Base-by-base conservation (phyloP, 768 basidiomycete species). In the Paxillus rubicundulus region DNA sequence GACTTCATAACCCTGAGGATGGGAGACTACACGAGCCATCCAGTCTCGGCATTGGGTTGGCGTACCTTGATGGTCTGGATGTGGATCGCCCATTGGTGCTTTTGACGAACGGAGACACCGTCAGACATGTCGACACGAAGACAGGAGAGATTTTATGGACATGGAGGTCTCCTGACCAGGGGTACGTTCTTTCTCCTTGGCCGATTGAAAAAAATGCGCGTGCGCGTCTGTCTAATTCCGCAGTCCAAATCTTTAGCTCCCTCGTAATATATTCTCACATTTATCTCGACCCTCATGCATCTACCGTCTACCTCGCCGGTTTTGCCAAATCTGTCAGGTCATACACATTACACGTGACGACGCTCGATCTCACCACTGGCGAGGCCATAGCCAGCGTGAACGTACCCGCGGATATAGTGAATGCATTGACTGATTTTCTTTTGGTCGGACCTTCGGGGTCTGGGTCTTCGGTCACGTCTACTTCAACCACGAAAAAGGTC, bases 141-240 rank as follows among this genome's bases (percentile, higher is more conserved):
- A 78, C 76, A 1, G 90, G 90, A 1, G 72, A 79, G 9, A 68
- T 72, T 1, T 64, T 71, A 21, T 96, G 92, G 93, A 73, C 70
- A 2, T 93, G 90, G 87, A 76, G 74, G n/a, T 77, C 84, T 20
- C 74, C 75, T 13, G 87, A 89, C 62, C 78, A 84, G 45, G 78
- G 76, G 89, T 91, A 61, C 58, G 82, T 72, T 20, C 16, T 6
- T 2, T 36, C 34, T 27, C 47, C 27, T 27, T 28, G 32, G 28
- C 40, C n/a, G 8, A 10, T 16, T 18, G 5, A 13, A 40, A 20
- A 20, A 9, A 1, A 2, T 3, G 24, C 17, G 4, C 36, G 30
- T 46, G 16, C 20, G 28, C 12, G 13, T 16, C 9, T 17, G 32
- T n/a, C 14, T 28, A 21, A 32, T 18, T 27, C 52, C 53, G 52